Evolutionary conservation across 1,139 yeast genomes (phyloP).

Genomic region (Groenewaldozyma auringiensis): DNA sequence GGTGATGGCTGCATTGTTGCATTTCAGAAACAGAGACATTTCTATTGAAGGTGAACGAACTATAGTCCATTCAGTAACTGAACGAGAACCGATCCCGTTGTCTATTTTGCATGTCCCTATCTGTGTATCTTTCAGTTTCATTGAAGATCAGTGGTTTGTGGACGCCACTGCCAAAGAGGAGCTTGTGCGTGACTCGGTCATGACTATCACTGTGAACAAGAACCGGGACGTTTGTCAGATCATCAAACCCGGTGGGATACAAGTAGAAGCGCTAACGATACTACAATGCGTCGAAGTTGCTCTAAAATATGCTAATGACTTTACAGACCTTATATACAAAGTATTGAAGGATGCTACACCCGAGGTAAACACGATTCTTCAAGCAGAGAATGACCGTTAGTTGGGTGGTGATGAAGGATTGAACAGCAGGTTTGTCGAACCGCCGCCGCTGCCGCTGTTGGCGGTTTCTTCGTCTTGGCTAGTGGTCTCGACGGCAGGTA

Average conservation of each 20-base stretch:
- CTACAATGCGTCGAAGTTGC: slow-evolving; percentile 67
- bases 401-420: not conserved
- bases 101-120: slow-evolving; percentile 85
- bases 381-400: slow-evolving; percentile 28
- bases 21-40: slow-evolving; percentile 77
- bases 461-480: no score
- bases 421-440: no score
- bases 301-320: slow-evolving; percentile 48
- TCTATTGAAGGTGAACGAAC: slow-evolving; percentile 67
- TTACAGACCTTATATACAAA: slow-evolving; percentile 57
- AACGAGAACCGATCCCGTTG: slow-evolving; percentile 79
- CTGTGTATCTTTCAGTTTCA: slow-evolving; percentile 79
- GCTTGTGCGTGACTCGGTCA: slow-evolving; percentile 61
- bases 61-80: slow-evolving; percentile 61
- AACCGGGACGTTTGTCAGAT: slow-evolving; percentile 88
- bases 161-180: slow-evolving; percentile 82
- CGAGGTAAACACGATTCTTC: slow-evolving; percentile 40
- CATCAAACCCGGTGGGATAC: slow-evolving; percentile 83
- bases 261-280: slow-evolving; percentile 65
- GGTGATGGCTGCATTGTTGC: slow-evolving; percentile 77
- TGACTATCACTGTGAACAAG: slow-evolving; percentile 81
- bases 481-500: no score
- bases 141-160: slow-evolving; percentile 36
- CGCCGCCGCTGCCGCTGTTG: no score
- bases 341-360: slow-evolving; percentile 35